Base-by-base conservation (phyloP, 75 land plant genomes). In the Cryptomeria japonica region DNA sequence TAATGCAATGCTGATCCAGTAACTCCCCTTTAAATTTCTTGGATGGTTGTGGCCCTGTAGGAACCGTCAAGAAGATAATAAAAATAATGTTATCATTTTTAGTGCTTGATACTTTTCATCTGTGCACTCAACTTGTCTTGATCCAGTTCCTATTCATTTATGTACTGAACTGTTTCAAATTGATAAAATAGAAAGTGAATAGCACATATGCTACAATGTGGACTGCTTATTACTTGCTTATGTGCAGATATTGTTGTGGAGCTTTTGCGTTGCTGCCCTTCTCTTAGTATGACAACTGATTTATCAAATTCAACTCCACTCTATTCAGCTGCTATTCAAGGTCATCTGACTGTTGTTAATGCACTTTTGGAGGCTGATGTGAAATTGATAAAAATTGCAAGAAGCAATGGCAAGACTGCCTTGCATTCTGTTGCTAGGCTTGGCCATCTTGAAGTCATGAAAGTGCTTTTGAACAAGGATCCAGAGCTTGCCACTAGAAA, bases 401-500 rank as follows among this genome's bases (percentile, higher is more conserved):
- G 88, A 85, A 94, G 90, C 87, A 94, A 94, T 80, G 94, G 94
- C 18, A 94, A 94, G 87, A 93, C 96, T 53, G 92, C 93, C 11
- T 70, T 94, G 87, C 94, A 94, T 92, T 92, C 96, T 75, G 93
- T 93, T 46, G 91, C 94, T 18, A 88, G 96, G 46, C 87, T 87
- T 76, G 94, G 94, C 22, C 94, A 94, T 84, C 37, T 92, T 86
- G 96, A 91, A 55, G 91, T 93, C 25, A 92, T 94, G 16, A 92
- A 84, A 77, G 89, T 94, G 38, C 88, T 94, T 56, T 49, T 92
- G 68, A 38, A 46, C 22, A 90, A 90, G 84, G 96, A 93, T 36
- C 94, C 91, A 46, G 90, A 84, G 36, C 88, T 89, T 41, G 51
- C 84, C 9, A 75, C 77, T 13, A 88, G 91, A 86, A 91, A 19